These are phyloP conservation scores for Suillus subluteus DNA, from an alignment of 768 basidiomycete species.

Conservation along the genomic window DNA sequence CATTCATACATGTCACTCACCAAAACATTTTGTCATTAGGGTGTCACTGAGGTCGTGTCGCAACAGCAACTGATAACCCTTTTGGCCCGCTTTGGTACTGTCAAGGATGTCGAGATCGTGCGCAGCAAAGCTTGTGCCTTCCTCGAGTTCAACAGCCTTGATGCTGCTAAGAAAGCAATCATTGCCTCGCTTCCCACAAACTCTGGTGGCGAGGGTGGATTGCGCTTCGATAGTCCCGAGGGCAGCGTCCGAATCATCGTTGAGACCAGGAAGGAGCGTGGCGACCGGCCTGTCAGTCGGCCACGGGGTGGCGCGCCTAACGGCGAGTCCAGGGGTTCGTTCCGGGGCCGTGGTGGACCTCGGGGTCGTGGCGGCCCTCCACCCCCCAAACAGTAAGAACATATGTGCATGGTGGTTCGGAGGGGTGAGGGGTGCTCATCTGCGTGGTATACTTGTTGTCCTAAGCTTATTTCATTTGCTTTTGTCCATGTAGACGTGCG, in stretches of 20 bases:
- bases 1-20: constrained; percentile 7
- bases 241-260: constrained; percentile 65
- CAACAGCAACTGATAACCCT: constrained; percentile 49
- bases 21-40: constrained; percentile 41
- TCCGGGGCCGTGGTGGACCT: constrained; percentile 48
- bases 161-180: constrained; percentile 87
- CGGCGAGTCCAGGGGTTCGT: constrained; percentile 49
- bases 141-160: constrained; percentile 81
- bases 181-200: constrained; percentile 61
- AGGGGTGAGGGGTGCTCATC: constrained; percentile 2
- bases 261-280: constrained; percentile 91
- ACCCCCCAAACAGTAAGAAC: constrained; percentile 26
- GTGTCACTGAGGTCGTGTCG: constrained; percentile 71
- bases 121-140: constrained; percentile 91
- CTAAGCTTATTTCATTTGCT: constrained; percentile 11
- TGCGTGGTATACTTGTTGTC: constrained; percentile 10
- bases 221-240: constrained; percentile 69
- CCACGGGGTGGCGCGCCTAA: constrained; percentile 67
- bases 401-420: not conserved
- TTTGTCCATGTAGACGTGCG: constrained; percentile 12
- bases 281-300: constrained; percentile 70
- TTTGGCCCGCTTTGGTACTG: constrained; percentile 74
- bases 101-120: constrained; percentile 90
- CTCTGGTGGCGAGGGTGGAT: constrained; percentile 89
- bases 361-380: constrained; percentile 45